A percentile compares a stretch with the other conserved stretches of the same genome.
phyloP scores from a whole-genome alignment of 441 rosid genomes.

The Rhodomyrtus psidioides region DNA sequence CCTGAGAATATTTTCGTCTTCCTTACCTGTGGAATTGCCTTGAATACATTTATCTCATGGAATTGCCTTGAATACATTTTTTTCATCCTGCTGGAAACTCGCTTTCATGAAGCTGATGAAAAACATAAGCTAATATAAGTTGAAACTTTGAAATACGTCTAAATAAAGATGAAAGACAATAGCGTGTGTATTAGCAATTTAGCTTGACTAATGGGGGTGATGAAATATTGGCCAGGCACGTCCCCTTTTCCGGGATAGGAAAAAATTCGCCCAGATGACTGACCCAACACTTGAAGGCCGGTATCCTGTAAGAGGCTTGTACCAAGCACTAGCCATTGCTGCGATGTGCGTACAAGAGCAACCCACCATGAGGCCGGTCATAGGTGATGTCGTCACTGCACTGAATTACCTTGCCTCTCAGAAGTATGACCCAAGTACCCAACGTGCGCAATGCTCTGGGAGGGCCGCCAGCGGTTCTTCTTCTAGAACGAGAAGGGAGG shows the following conservation, averaged over 20 bases:
- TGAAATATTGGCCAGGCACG: constrained; percentile 29
- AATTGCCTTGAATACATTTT: background rate
- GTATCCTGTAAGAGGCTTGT: constrained; percentile 48
- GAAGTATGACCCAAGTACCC: constrained; percentile 27
- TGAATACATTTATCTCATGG: background rate
- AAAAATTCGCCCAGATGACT: constrained; percentile 37
- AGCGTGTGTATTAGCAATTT: background rate
- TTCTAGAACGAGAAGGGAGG: constrained; percentile 4
- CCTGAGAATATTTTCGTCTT: background rate
- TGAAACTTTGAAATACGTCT: background rate
- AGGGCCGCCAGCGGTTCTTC: constrained; percentile 1
- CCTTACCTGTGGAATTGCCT: background rate
- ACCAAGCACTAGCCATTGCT: constrained; percentile 59
- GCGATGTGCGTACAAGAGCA: constrained; percentile 74
- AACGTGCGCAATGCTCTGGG: constrained; percentile 18
- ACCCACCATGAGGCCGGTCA: constrained; percentile 44
- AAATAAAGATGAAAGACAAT: background rate
- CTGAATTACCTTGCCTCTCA: constrained; percentile 47
- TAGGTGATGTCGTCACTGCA: constrained; percentile 58
- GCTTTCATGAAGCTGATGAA: background rate
- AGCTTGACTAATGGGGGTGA: background rate
- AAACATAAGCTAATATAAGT: background rate
- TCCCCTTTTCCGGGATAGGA: constrained; percentile 55
- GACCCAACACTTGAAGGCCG: constrained; percentile 40
- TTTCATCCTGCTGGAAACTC: background rate